A percentile compares a stretch with the other conserved stretches of the same genome.
phyloP scores from a whole-genome alignment of 2,329 filamentous ascomycete genomes.

The Colletotrichum ledebouriae region DNA sequence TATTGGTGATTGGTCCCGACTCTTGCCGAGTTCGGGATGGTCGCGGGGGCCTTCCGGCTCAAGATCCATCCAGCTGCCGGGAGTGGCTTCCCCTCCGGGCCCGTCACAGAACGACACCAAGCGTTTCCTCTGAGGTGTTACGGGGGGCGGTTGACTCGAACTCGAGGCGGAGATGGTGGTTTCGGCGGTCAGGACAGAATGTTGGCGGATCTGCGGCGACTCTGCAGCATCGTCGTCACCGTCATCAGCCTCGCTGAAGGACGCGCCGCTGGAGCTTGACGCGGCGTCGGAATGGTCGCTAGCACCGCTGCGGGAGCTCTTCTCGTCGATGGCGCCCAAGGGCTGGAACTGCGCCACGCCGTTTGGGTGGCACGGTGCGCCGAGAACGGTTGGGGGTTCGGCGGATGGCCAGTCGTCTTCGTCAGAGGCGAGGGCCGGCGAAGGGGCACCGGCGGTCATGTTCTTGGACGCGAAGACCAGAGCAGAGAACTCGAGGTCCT shows the following conservation, averaged over 20 bases:
- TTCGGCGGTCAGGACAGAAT: conserved; percentile 56
- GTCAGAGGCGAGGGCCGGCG: conserved; percentile 51
- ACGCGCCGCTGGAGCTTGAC: conserved; percentile 52
- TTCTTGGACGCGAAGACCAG: conserved; percentile 63
- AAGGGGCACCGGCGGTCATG: conserved; percentile 66
- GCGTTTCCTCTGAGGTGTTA: conserved; percentile 40
- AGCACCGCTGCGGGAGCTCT: conserved; percentile 32
- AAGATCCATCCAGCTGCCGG: conserved; percentile 44
- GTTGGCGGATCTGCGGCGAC: conserved; percentile 45
- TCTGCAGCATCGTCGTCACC: conserved; percentile 36
- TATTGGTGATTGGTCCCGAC: conserved; percentile 34
- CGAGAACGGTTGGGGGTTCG: conserved; percentile 28
- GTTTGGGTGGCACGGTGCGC: conserved; percentile 32
- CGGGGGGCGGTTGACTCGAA: conserved; percentile 46
- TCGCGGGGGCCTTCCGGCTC: conserved; percentile 41
- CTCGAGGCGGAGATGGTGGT: conserved; percentile 56
- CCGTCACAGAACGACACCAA: conserved; percentile 32
- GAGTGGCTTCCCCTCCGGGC: conserved; percentile 19
- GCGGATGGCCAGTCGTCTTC: conserved; percentile 39
- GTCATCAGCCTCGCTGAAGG: conserved; percentile 52
- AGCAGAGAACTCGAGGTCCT: conserved; percentile 64
- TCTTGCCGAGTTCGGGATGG: conserved; percentile 40
- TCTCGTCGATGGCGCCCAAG: conserved; percentile 39
- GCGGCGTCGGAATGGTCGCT: conserved; percentile 45
- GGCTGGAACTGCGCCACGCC: conserved; percentile 37